These are phyloP conservation scores for Exsudoporus frostii DNA, from an alignment of 768 basidiomycete genomes.

Conservation along the genomic window DNA sequence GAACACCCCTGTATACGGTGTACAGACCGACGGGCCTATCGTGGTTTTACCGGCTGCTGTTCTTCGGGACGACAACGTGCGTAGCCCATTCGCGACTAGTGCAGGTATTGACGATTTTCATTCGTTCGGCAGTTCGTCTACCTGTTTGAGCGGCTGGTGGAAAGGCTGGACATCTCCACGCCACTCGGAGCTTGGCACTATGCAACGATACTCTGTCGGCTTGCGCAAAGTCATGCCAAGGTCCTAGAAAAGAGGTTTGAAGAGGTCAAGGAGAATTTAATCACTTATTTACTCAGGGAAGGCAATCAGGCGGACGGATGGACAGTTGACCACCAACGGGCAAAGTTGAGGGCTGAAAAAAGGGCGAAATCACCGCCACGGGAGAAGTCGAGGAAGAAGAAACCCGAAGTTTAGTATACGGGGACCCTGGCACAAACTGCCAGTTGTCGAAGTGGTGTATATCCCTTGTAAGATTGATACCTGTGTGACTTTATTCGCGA, in stretches of 20 bases:
- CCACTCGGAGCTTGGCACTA: conserved; percentile 9
- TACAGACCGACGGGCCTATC: conserved; percentile 5
- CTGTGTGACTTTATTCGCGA: no score
- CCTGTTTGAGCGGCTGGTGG: conserved; percentile 2
- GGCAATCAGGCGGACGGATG: background rate
- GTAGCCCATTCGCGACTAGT: background rate
- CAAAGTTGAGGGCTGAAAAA: no score
- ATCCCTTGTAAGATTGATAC: no score
- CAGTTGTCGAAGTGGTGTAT: no score
- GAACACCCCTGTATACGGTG: conserved; percentile 1
- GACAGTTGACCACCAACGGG: no score
- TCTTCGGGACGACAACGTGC: background rate
- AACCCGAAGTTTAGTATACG: no score
- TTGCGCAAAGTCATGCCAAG: conserved; percentile 1
- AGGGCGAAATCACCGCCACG: no score
- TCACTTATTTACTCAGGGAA: background rate
- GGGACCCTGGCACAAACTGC: no score
- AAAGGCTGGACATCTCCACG: conserved; percentile 5
- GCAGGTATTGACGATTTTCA: background rate
- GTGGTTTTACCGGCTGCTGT: conserved; percentile 1
- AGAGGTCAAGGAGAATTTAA: background rate
- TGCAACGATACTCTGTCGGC: conserved; percentile 6
- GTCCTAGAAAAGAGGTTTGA: background rate
- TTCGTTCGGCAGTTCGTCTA: background rate
- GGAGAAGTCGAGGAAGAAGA: no score